Base-by-base conservation (phyloP, 768 basidiomycete genomes). In the Kwoniella sp. region DNA sequence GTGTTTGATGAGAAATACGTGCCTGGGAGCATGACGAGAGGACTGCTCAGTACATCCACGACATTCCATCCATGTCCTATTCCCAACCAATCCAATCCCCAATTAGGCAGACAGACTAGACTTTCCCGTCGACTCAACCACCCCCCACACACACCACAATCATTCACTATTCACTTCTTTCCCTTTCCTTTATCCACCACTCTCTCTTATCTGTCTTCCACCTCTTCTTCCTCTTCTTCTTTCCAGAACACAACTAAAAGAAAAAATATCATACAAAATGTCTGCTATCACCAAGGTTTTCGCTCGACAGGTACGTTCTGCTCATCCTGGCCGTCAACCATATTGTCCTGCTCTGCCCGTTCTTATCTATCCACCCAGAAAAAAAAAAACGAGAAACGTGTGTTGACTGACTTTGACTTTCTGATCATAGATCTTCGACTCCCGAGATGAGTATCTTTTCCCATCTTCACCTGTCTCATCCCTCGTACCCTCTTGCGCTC, bases 361-460 rank as follows among this genome's bases (percentile, higher is more conserved):
- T 44, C 50, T 57, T 55, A 13, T 15, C 52, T 52, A 15, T 19
- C n/a, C n/a, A n/a, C n/a, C n/a, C n/a, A n/a, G n/a, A n/a, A 9
- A 44, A 44, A 44, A 24, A 19, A 24, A 2, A 25, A 4, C 48
- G 10, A 49, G 21, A 26, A 49, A 49, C 48, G 30, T 25, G 27
- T 26, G 30, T 44, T 52, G 24, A 36, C 21, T 27, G 40, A 44
- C 40, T 30, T 22, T 21, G 27, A n/a, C 33, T 55, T 66, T 64
- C 48, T 25, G n/a, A n/a, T n/a, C 24, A 26, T 77, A 97, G 95
- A 95, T 98, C 87, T 98, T 96, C 81, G 95, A 98, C 86, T 97
- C 93, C 79, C 92, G 95, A 79, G 94, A 93, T 74, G 93, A 97
- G 86, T 92, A 62, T 75, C 48, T 55, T 6, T 29, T 44, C 13